Evolutionary conservation across 768 basidiomycete genomes (phyloP).

Genomic region (Tricholoma bakamatsutake): DNA sequence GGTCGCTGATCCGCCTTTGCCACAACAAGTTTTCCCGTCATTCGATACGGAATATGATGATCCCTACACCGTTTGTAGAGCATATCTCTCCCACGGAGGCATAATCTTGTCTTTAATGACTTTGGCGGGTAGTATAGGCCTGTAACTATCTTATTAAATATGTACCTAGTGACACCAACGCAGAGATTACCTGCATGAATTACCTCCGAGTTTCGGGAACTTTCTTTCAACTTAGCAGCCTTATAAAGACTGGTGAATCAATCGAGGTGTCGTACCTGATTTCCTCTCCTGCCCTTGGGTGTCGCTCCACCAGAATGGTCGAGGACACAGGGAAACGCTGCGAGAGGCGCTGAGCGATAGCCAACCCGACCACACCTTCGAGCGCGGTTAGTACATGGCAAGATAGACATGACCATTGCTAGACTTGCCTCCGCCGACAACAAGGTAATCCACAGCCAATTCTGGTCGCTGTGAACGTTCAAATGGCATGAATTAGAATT

Average conservation of each 20-base stretch:
- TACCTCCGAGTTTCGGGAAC: slow-evolving; percentile 93
- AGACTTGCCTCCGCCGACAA: slow-evolving; percentile 77
- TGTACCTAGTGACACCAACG: not conserved
- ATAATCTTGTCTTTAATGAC: slow-evolving; percentile 82
- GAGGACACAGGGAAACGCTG: slow-evolving; percentile 59
- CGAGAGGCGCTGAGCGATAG: slow-evolving; percentile 72
- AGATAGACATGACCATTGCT: not conserved
- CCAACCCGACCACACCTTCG: slow-evolving; percentile 78
- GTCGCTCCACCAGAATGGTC: slow-evolving; percentile 79
- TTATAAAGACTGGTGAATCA: not conserved
- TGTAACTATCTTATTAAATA: slow-evolving; percentile 19
- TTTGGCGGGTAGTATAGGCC: slow-evolving; percentile 80
- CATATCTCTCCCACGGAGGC: slow-evolving; percentile 79
- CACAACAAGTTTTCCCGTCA: slow-evolving; percentile 87
- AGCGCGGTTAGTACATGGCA: not conserved
- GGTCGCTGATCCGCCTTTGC: slow-evolving; percentile 59
- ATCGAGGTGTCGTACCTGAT: slow-evolving; percentile 51
- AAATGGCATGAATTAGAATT: not conserved
- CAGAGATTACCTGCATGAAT: slow-evolving; percentile 69
- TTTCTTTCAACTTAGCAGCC: slow-evolving; percentile 21
- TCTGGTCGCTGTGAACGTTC: slow-evolving; percentile 49
- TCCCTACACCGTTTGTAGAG: slow-evolving; percentile 71
- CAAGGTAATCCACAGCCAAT: slow-evolving; percentile 70
- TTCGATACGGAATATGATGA: slow-evolving; percentile 59
- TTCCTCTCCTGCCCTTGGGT: slow-evolving; percentile 72